Conservation (phyloP, 768 basidiomycete genomes). For the Pleurotus pulmonarius region DNA sequence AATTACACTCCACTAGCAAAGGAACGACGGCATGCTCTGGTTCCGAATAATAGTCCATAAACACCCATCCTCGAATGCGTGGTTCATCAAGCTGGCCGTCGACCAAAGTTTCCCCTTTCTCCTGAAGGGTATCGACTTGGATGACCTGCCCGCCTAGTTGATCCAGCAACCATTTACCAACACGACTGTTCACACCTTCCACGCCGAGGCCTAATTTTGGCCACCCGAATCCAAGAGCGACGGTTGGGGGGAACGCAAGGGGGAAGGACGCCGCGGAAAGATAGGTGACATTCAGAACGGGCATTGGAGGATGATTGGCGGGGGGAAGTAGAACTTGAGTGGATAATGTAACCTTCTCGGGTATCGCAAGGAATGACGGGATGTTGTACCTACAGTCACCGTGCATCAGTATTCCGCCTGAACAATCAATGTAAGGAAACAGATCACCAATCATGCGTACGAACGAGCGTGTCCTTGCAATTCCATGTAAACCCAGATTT, state of each 20-base stretch:
- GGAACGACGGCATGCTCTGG: conserved; percentile 57
- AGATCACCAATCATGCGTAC: conserved; percentile 80
- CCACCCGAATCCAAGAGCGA: conserved; percentile 86
- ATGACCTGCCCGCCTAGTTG: conserved; percentile 28
- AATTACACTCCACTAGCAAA: conserved; percentile 71
- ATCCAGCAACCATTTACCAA: conserved; percentile 68
- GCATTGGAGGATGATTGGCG: conserved; percentile 24
- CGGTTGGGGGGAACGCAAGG: conserved; percentile 67
- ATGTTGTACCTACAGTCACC: conserved; percentile 64
- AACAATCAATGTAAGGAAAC: conserved; percentile 7
- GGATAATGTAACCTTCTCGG: conserved; percentile 71
- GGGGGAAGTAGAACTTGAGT: conserved; percentile 49
- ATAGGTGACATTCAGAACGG: conserved; percentile 70
- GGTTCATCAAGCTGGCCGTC: conserved; percentile 14
- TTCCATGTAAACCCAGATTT: conserved; percentile 77
- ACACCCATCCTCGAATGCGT: conserved; percentile 67
- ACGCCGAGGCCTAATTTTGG: conserved; percentile 72
- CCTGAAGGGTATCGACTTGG: conserved; percentile 10
- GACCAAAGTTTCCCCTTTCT: conserved; percentile 15
- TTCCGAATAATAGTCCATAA: conserved; percentile 71
- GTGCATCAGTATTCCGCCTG: no score
- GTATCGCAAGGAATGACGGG: conserved; percentile 73
- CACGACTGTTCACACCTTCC: conserved; percentile 81
- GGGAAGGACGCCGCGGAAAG: conserved; percentile 82
- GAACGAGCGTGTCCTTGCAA: conserved; percentile 63